Percentiles rank a stretch among this genome's conserved stretches.
phyloP scores from a whole-genome alignment of 2,329 filamentous ascomycete genomes.

The Amauroascus niger region DNA sequence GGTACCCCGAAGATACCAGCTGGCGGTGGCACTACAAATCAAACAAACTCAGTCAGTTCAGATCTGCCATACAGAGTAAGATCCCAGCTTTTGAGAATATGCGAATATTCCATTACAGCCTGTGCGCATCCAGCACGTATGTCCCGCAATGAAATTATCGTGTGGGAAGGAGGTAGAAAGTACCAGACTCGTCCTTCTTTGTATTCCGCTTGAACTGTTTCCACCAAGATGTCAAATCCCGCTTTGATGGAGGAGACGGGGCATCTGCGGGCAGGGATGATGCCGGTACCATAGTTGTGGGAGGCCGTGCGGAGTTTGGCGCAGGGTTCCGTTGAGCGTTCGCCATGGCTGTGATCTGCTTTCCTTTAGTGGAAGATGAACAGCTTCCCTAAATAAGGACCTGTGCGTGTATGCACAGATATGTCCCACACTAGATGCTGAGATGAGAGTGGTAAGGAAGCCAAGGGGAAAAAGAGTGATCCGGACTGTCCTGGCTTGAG shows the following conservation, averaged over 20 bases:
- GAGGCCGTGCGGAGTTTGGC: not conserved
- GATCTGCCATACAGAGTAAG: not conserved
- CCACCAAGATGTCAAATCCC: constrained; percentile 94
- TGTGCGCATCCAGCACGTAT: not conserved
- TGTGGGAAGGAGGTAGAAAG: constrained; percentile 16
- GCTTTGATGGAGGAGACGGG: constrained; percentile 68
- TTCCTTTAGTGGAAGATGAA: not conserved
- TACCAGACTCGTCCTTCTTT: constrained; percentile 56
- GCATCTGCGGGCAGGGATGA: constrained; percentile 33
- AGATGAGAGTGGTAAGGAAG: not conserved
- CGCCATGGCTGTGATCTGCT: constrained; percentile 1
- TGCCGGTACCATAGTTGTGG: not conserved
- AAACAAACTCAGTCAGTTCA: not conserved
- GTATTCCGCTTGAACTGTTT: constrained; percentile 74
- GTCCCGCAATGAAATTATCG: not conserved
- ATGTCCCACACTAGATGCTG: not conserved
- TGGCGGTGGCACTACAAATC: constrained; percentile 26
- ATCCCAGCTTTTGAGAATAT: not conserved
- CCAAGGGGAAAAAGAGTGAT: not conserved
- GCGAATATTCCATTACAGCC: not conserved
- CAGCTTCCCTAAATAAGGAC: not conserved
- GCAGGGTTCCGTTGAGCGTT: not conserved
- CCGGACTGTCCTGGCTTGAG: not conserved
- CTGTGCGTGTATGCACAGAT: not conserved
- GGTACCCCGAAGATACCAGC: constrained; percentile 91